Evolutionary conservation across 2,329 filamentous ascomycete genomes (phyloP).

Genomic region (Fusarium heterosporum): DNA sequence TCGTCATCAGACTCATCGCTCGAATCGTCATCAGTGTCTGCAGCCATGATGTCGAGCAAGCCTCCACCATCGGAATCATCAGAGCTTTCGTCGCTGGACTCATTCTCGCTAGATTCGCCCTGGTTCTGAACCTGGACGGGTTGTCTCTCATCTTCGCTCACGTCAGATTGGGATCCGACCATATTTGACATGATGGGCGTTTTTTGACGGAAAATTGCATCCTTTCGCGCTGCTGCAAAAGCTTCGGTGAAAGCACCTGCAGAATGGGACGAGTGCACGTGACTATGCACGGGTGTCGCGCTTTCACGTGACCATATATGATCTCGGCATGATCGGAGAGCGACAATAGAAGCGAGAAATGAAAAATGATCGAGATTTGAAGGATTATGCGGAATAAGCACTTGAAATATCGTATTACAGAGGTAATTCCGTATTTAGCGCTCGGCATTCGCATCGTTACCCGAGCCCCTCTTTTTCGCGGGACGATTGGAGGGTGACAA

Average conservation of each 20-base stretch:
- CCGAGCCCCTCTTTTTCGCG: conserved; percentile 14
- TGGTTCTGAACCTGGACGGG: background rate
- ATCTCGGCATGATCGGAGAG: background rate
- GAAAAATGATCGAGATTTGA: too few species aligned
- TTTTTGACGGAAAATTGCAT: background rate
- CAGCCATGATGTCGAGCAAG: conserved; percentile 44
- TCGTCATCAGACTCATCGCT: conserved; percentile 23
- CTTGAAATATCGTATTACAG: background rate
- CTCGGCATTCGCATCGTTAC: conserved; percentile 16
- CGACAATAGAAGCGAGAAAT: background rate
- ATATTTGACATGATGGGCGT: conserved; percentile 15
- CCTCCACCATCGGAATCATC: conserved; percentile 41
- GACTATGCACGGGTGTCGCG: background rate
- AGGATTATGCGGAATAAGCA: background rate
- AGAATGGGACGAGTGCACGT: conserved; percentile 11
- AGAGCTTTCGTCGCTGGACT: conserved; percentile 28
- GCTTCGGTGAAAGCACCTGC: conserved; percentile 7
- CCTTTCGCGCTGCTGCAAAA: conserved; percentile 16
- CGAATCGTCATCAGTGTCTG: conserved; percentile 40
- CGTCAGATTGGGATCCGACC: conserved; percentile 22
- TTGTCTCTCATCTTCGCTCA: conserved; percentile 1
- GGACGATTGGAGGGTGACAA: background rate
- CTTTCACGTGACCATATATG: conserved; percentile 10
- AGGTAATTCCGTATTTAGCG: background rate
- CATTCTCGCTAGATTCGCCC: background rate